Conservation (phyloP, 2,329 filamentous ascomycete species). For the Cryphonectria japonica region DNA sequence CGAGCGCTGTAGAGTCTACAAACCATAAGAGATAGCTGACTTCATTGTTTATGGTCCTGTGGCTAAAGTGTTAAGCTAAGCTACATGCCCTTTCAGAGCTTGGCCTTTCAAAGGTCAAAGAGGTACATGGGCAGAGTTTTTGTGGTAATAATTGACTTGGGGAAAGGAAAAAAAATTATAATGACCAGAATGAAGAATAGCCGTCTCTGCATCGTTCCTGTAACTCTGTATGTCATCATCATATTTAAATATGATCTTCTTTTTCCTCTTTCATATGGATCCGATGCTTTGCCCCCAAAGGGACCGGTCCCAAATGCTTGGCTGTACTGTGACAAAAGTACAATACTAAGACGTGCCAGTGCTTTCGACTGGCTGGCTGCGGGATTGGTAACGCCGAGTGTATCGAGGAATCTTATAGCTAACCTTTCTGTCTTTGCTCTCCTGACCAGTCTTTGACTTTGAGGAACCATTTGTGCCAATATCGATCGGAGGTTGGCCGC, state of each 20-base stretch:
- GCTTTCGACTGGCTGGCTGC: constrained; percentile 46
- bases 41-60: not conserved
- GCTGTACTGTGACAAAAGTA: not conserved
- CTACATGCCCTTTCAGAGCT: not conserved
- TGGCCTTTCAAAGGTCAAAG: not conserved
- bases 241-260: not conserved
- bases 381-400: constrained; percentile 51
- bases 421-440: constrained; percentile 31
- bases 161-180: not conserved
- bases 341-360: not conserved
- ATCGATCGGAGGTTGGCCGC: constrained; percentile 1
- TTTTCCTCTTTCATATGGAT: constrained; percentile 9
- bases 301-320: too few species aligned
- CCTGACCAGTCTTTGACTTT: constrained; percentile 27
- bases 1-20: not conserved
- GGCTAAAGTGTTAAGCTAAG: constrained; percentile 11
- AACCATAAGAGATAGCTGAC: not conserved
- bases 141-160: not conserved
- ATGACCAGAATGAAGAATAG: constrained; percentile 2
- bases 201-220: constrained; percentile 7
- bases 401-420: constrained; percentile 38
- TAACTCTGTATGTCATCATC: not conserved
- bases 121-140: not conserved
- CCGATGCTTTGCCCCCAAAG: constrained; percentile 8
- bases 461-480: constrained; percentile 6